These are phyloP conservation scores for Rhamnella rubrinervis DNA, from an alignment of 331 rosid species.

Conservation along the genomic window DNA sequence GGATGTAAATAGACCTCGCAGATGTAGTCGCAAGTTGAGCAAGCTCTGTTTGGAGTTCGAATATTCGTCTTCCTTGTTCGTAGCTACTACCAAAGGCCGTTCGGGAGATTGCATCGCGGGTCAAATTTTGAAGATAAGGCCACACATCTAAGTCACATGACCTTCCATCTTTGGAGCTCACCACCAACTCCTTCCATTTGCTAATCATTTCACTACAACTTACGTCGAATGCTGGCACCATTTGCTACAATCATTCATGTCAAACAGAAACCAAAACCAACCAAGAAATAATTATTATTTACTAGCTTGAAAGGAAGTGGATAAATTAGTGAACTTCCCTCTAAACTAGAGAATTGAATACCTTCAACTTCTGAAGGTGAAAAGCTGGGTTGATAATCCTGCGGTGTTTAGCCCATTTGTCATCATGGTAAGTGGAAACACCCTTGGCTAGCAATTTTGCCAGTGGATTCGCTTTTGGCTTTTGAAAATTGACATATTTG, in stretches of 20 bases:
- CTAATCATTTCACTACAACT: constrained; percentile 21
- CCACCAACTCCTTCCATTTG: constrained; percentile 26
- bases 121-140: constrained; percentile 23
- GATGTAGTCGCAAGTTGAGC: background rate
- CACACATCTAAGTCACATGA: constrained; percentile 39
- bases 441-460: background rate
- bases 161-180: background rate
- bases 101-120: constrained; percentile 30
- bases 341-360: background rate
- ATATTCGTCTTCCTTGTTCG: constrained; percentile 36
- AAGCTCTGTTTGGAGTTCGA: constrained; percentile 27
- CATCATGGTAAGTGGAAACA: background rate
- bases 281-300: no score
- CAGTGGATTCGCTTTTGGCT: constrained; percentile 11
- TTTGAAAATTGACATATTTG: constrained; percentile 10
- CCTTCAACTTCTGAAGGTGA: background rate
- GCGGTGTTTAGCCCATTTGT: background rate
- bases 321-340: no score
- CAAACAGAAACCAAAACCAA: no score
- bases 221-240: constrained; percentile 13
- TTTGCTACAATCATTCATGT: constrained; percentile 4
- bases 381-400: background rate
- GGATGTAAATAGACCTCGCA: constrained; percentile 12
- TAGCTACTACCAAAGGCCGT: constrained; percentile 38
- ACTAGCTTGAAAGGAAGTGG: no score